A percentile compares a stretch with the other conserved stretches of the same genome.
Conservation (phyloP, 208 protist genomes). For the Blechomonas ayalai region DNA sequence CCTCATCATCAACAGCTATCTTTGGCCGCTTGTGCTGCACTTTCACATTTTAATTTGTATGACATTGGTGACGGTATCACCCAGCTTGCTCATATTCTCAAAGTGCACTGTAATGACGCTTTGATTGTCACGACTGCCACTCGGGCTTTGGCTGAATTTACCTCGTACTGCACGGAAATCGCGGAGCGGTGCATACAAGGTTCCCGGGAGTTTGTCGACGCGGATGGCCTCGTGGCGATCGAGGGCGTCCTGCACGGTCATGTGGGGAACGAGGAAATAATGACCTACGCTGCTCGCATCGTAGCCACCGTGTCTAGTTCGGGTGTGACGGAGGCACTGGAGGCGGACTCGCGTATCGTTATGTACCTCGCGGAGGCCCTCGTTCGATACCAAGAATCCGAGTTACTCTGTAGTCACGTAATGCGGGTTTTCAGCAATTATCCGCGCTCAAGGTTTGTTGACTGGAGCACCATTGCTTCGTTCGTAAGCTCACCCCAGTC, state of each 20-base stretch:
- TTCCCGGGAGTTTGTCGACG: conserved; percentile 66
- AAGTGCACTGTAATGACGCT: conserved; percentile 38
- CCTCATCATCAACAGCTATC: conserved; percentile 36
- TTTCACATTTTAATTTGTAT: conserved; percentile 86
- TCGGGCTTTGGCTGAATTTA: conserved; percentile 80
- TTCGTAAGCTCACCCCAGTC: conserved; percentile 61
- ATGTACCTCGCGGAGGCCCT: conserved; percentile 64
- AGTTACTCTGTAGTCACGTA: conserved; percentile 63
- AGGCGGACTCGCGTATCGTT: conserved; percentile 49
- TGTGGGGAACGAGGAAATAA: conserved; percentile 64
- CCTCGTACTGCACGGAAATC: conserved; percentile 69
- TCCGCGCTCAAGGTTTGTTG: conserved; percentile 63
- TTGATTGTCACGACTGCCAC: conserved; percentile 38
- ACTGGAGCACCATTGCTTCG: conserved; percentile 57
- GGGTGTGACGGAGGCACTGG: conserved; percentile 28
- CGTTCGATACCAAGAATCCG: conserved; percentile 43
- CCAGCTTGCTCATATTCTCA: conserved; percentile 54
- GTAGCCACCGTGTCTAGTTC: conserved; percentile 74
- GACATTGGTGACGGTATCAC: conserved; percentile 78
- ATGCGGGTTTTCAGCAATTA: conserved; percentile 80
- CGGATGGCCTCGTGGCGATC: conserved; percentile 53
- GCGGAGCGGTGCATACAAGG: conserved; percentile 58
- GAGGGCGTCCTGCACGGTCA: conserved; percentile 63
- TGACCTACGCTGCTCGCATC: conserved; percentile 56
- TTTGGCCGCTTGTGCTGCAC: conserved; percentile 47